Percentiles rank a stretch among this genome's conserved stretches.
Evolutionary conservation across 1,284 basidiomycete species (phyloP).

Genomic region (Rhizoctonia solani): DNA sequence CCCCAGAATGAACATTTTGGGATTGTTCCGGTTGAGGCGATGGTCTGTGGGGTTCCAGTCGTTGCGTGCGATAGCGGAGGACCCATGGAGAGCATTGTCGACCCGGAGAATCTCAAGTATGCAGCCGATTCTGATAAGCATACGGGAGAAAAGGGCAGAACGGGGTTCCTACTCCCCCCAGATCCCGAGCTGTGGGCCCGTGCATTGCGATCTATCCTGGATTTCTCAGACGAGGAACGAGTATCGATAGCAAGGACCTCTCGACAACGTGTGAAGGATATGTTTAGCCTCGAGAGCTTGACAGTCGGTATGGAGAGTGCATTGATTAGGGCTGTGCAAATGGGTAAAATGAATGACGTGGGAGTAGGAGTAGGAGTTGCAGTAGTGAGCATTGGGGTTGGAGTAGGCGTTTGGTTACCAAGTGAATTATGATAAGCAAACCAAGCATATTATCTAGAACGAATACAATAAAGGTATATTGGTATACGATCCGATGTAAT

Average conservation of each 20-base stretch:
- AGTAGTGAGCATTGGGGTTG: neutral
- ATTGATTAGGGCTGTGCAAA: constrained; percentile 54
- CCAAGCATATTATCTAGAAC: no score
- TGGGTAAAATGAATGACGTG: constrained; percentile 56
- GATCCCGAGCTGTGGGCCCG: constrained; percentile 68
- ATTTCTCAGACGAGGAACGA: constrained; percentile 54
- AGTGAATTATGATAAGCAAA: no score
- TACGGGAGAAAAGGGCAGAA: constrained; percentile 40
- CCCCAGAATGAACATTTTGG: constrained; percentile 97
- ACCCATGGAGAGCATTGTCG: constrained; percentile 85
- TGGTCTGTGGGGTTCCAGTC: constrained; percentile 90
- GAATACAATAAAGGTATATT: no score
- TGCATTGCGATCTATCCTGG: constrained; percentile 64
- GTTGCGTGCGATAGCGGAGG: constrained; percentile 89
- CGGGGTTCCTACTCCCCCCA: constrained; percentile 74
- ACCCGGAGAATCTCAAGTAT: constrained; percentile 47
- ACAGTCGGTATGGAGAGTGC: constrained; percentile 65
- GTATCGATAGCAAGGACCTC: constrained; percentile 58
- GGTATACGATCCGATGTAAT: no score
- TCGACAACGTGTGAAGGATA: constrained; percentile 58
- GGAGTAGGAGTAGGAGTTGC: constrained; percentile 45
- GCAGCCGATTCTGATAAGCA: constrained; percentile 33
- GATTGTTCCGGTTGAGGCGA: constrained; percentile 94
- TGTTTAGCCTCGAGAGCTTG: constrained; percentile 69
- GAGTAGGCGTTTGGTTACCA: neutral